These are phyloP conservation scores for Volvox africanus DNA, from an alignment of 139 green algal species.

Conservation along the genomic window DNA sequence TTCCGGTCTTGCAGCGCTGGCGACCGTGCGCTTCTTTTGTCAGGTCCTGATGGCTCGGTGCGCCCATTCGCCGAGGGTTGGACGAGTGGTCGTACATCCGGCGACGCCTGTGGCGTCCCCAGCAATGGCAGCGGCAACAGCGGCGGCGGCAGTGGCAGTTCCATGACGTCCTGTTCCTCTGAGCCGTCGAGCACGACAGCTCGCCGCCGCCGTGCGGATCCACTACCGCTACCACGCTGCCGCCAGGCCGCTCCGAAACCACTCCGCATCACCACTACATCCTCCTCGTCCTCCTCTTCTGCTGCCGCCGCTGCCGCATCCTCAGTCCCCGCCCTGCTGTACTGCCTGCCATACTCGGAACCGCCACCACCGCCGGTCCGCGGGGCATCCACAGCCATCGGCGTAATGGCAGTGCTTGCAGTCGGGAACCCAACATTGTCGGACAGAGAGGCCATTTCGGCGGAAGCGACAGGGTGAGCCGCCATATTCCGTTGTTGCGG, in stretches of 20 bases:
- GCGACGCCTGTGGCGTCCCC: neutral
- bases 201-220: neutral
- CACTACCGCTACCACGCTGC: neutral
- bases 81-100: neutral
- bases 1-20: too few species aligned
- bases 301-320: neutral
- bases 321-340: neutral
- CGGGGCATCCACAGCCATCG: neutral
- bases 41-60: too few species aligned
- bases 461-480: too few species aligned
- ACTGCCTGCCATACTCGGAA: neutral
- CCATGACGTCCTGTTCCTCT: neutral
- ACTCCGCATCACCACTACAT: neutral
- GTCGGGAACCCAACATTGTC: too few species aligned
- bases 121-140: neutral
- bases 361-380: neutral
- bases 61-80: neutral
- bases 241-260: constrained; percentile 16
- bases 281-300: constrained; percentile 8
- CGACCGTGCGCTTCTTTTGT: too few species aligned
- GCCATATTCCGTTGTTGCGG: too few species aligned
- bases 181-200: constrained; percentile 24
- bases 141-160: constrained; percentile 16
- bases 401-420: neutral
- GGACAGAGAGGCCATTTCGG: too few species aligned